phyloP scores from a whole-genome alignment of 2,329 filamentous ascomycete species.

The Diaporthe sp. region DNA sequence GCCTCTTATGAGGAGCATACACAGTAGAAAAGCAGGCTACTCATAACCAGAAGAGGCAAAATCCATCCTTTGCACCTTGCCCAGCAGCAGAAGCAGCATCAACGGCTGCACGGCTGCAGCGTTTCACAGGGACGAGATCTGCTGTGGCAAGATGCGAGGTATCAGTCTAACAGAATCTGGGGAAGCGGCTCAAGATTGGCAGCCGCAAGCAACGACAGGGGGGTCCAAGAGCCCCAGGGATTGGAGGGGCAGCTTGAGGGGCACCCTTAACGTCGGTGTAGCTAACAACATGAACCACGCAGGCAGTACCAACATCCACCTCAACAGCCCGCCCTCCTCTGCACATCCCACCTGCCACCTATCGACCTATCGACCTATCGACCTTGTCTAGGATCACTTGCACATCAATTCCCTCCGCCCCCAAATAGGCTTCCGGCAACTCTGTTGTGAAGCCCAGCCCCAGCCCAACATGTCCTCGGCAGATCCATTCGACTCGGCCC shows the following conservation, averaged over 20 bases:
- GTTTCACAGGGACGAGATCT: constrained; percentile 26
- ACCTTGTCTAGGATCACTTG: constrained; percentile 1
- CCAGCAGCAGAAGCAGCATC: background rate
- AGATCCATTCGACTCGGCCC: constrained; percentile 82
- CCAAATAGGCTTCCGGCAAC: background rate
- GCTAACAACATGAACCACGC: constrained; percentile 37
- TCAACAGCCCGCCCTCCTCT: background rate
- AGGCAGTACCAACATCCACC: constrained; percentile 18
- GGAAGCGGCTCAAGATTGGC: constrained; percentile 36
- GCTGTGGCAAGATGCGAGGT: constrained; percentile 12
- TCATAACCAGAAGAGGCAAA: background rate
- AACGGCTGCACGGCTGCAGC: background rate
- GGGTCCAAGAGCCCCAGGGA: constrained; percentile 23
- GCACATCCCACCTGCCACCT: background rate
- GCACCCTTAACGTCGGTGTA: constrained; percentile 39
- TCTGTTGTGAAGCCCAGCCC: constrained; percentile 11
- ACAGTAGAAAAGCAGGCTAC: background rate
- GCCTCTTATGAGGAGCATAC: background rate
- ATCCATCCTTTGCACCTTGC: background rate
- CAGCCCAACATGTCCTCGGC: constrained; percentile 61
- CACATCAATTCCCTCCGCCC: background rate
- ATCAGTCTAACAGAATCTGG: constrained; percentile 34
- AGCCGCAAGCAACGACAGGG: constrained; percentile 37
- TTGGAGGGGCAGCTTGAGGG: constrained; percentile 42
- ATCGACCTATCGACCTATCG: constrained; percentile 5